Evolutionary conservation across 768 basidiomycete genomes (phyloP).

Genomic region (Phylloporus arenicola): DNA sequence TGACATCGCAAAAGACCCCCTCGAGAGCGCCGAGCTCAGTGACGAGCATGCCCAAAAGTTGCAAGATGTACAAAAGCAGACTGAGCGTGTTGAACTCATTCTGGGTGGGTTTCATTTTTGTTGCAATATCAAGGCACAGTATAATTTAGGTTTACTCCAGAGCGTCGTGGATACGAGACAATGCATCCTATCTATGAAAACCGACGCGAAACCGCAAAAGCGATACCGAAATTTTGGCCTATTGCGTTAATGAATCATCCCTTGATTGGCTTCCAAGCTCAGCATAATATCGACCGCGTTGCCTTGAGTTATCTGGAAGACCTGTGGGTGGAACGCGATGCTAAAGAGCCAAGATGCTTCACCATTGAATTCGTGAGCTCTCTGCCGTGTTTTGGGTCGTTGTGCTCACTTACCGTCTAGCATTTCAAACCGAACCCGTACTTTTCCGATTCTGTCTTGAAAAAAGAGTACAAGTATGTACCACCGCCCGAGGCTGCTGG

Average conservation of each 20-base stretch:
- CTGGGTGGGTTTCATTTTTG: conserved; percentile 49
- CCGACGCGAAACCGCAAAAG: conserved; percentile 60
- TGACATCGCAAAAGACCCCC: conserved; percentile 65
- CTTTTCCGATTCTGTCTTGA: conserved; percentile 69
- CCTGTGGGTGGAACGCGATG: conserved; percentile 74
- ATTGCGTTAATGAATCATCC: conserved; percentile 73
- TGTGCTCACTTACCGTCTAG: conserved; percentile 34
- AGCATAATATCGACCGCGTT: conserved; percentile 71
- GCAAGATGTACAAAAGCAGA: conserved; percentile 58
- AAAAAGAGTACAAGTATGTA: conserved; percentile 75
- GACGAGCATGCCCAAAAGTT: conserved; percentile 72
- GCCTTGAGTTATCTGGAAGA: conserved; percentile 84
- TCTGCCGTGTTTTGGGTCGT: conserved; percentile 2
- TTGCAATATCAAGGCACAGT: not conserved
- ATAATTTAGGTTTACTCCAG: conserved; percentile 33
- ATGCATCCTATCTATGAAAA: conserved; percentile 61
- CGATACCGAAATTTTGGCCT: conserved; percentile 81
- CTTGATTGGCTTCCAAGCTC: conserved; percentile 57
- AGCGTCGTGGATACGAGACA: conserved; percentile 56
- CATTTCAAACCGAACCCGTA: conserved; percentile 84
- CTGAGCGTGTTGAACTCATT: conserved; percentile 64
- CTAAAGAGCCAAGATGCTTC: conserved; percentile 72
- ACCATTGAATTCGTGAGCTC: conserved; percentile 82
- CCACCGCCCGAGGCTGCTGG: conserved; percentile 47
- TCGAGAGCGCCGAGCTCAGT: conserved; percentile 60